A percentile compares a stretch with the other conserved stretches of the same genome.
phyloP scores from a whole-genome alignment of 148 eudicot species.

The Cornus florida region DNA sequence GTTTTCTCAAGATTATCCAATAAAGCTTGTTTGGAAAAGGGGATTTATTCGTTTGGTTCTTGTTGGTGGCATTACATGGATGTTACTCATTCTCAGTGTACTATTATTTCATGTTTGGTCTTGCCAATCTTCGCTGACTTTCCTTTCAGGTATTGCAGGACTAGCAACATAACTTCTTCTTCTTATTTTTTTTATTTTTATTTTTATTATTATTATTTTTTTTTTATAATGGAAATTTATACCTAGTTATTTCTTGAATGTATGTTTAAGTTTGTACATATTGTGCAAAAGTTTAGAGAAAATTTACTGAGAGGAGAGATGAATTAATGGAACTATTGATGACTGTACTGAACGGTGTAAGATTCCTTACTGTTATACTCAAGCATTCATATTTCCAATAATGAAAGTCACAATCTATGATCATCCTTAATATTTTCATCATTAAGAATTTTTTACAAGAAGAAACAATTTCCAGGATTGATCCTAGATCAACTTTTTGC shows the following conservation, averaged over 20 bases:
- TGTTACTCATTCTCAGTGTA: slow-evolving; percentile 72
- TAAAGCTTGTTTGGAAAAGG: slow-evolving; percentile 77
- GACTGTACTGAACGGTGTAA: no score
- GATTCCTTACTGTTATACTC: no score
- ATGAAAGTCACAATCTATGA: neutral
- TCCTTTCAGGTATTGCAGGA: slow-evolving; percentile 74
- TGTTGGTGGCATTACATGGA: slow-evolving; percentile 88
- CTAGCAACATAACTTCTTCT: slow-evolving; percentile 13
- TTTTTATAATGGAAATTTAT: neutral
- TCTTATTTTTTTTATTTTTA: neutral
- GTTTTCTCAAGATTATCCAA: slow-evolving; percentile 46
- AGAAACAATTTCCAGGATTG: neutral
- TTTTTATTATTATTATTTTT: no score
- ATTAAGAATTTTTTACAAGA: neutral
- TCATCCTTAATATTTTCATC: neutral
- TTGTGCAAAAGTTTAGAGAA: neutral
- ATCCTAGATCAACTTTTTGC: neutral
- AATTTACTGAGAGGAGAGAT: neutral
- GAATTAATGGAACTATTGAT: neutral
- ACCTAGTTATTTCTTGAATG: neutral
- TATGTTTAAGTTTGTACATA: neutral
- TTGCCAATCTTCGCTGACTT: slow-evolving; percentile 85
- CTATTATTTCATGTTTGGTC: slow-evolving; percentile 84
- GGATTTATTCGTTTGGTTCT: slow-evolving; percentile 81
- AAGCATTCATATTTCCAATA: neutral